Evolutionary conservation across 306 rosid genomes (phyloP).

Genomic region (Vicia faba): DNA sequence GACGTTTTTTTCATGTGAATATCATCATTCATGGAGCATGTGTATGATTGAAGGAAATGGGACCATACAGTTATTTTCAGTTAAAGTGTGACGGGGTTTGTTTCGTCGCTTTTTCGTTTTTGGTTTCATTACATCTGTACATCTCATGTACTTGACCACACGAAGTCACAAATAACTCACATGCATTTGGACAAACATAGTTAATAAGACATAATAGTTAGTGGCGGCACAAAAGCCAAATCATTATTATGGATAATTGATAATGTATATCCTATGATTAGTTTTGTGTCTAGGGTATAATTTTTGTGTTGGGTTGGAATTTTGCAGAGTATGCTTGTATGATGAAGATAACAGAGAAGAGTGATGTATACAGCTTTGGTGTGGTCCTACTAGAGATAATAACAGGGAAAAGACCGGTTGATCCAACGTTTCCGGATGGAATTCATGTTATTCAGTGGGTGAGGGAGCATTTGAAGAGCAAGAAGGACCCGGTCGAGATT

Average conservation of each 20-base stretch:
- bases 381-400: conserved; percentile 83
- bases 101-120: conserved; percentile 26
- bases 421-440: conserved; percentile 72
- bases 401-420: conserved; percentile 81
- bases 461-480: conserved; percentile 66
- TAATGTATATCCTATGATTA: conserved; percentile 9
- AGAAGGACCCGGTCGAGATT: conserved; percentile 67
- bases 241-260: conserved; percentile 7
- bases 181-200: conserved; percentile 33
- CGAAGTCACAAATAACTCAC: conserved; percentile 37
- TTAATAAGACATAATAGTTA: conserved; percentile 21
- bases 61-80: conserved; percentile 27
- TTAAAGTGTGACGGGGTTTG: conserved; percentile 4
- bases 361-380: conserved; percentile 88
- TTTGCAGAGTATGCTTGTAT: conserved; percentile 82
- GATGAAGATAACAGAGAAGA: conserved; percentile 74
- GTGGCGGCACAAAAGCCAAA: conserved; percentile 39
- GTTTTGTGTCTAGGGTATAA: conserved; percentile 9
- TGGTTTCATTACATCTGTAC: conserved; percentile 33
- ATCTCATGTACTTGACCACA: conserved; percentile 37
- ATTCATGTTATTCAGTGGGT: conserved; percentile 79
- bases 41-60: conserved; percentile 27
- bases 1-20: conserved; percentile 5
- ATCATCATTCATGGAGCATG: conserved; percentile 19
- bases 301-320: conserved; percentile 28